phyloP scores from a whole-genome alignment of 2,329 filamentous ascomycete species.

The Cladosporium colombiae region DNA sequence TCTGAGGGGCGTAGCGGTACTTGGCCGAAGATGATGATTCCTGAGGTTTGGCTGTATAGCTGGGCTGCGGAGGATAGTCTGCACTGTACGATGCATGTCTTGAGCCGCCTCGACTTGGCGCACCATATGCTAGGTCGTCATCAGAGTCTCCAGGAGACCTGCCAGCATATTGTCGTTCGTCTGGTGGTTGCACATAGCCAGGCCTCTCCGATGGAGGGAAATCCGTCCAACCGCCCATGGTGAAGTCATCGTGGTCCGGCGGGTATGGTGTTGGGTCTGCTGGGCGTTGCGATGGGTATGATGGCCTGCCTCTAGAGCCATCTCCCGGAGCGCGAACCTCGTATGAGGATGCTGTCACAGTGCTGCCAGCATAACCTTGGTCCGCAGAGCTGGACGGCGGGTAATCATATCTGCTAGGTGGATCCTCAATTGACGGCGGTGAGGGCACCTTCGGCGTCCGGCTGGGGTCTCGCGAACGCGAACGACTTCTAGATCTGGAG shows the following conservation, averaged over 20 bases:
- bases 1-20: conserved; percentile 25
- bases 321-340: conserved; percentile 43
- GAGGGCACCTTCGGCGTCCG: conserved; percentile 11
- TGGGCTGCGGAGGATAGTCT: conserved; percentile 19
- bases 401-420: conserved; percentile 15
- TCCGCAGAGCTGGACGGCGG: conserved; percentile 6
- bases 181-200: conserved; percentile 33
- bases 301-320: conserved; percentile 20
- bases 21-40: conserved; percentile 23
- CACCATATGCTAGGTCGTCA: conserved; percentile 37
- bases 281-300: conserved; percentile 22
- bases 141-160: conserved; percentile 23
- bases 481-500: conserved; percentile 15
- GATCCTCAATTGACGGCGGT: conserved; percentile 9
- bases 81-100: conserved; percentile 24
- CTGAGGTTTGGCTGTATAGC: conserved; percentile 22
- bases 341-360: conserved; percentile 28
- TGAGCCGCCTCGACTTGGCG: conserved; percentile 17
- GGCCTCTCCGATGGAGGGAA: conserved; percentile 48
- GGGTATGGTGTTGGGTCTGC: conserved; percentile 30
- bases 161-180: conserved; percentile 23
- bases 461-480: conserved; percentile 8
- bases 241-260: conserved; percentile 28
- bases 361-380: conserved; percentile 1
- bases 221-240: conserved; percentile 43